Conservation (phyloP, 1,284 basidiomycete genomes). For the Vanrija sp. region DNA sequence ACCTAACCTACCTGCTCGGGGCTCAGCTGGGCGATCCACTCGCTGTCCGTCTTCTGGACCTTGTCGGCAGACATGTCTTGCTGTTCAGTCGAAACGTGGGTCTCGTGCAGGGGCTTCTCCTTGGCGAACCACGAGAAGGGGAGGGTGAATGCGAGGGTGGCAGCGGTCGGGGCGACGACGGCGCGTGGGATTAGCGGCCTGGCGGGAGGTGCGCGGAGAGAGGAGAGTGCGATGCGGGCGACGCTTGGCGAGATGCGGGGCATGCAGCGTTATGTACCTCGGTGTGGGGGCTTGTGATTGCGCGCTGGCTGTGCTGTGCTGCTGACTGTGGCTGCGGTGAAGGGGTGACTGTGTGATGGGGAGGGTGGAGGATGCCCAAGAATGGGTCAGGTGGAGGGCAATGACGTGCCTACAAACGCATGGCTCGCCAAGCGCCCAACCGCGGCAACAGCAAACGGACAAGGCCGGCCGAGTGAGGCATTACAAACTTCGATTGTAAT, state of each 20-base stretch:
- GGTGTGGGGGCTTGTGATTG: too few species aligned
- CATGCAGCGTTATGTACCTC: neutral
- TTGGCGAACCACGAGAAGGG: neutral
- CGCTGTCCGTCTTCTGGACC: conserved; percentile 64
- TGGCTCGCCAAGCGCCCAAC: too few species aligned
- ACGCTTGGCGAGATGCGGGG: neutral
- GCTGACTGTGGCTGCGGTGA: too few species aligned
- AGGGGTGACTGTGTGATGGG: too few species aligned
- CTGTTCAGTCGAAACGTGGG: conserved; percentile 21
- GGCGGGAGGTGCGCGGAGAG: conserved; percentile 4
- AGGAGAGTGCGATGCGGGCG: neutral
- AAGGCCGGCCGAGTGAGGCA: too few species aligned
- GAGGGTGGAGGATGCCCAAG: too few species aligned
- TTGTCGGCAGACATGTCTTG: conserved; percentile 17
- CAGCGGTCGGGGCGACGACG: neutral
- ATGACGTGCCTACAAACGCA: too few species aligned
- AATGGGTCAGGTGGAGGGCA: too few species aligned
- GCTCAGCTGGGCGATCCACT: conserved; percentile 78
- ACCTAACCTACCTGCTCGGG: conserved; percentile 66
- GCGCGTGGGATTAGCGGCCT: conserved; percentile 2
- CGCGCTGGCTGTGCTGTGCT: too few species aligned
- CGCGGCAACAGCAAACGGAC: too few species aligned
- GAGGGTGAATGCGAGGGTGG: conserved; percentile 1
- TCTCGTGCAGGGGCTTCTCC: neutral
- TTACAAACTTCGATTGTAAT: too few species aligned